Conservation (phyloP, 192 early-diverging fungal genomes). For the Coemansia sp. region DNA sequence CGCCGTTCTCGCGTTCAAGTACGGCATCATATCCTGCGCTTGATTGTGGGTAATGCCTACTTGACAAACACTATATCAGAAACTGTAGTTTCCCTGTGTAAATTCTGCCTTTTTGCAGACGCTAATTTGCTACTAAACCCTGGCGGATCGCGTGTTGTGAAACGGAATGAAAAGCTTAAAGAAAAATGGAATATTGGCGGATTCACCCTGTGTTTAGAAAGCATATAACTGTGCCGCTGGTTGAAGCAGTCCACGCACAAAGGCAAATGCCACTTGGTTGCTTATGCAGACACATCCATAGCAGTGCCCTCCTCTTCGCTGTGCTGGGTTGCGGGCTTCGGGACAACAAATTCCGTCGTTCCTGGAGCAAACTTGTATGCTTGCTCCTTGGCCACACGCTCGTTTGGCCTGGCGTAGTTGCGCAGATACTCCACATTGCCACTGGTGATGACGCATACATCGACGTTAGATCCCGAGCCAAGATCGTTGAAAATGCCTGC, state of each 20-base stretch:
- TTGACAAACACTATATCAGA: neutral
- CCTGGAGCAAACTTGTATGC: conserved; percentile 68
- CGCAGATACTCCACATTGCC: conserved; percentile 80
- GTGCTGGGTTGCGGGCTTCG: conserved; percentile 2
- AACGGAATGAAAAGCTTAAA: no score
- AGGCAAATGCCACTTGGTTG: neutral
- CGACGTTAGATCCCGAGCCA: conserved; percentile 96
- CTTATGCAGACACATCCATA: conserved; percentile 47
- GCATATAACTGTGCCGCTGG: no score
- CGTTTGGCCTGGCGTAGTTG: conserved; percentile 85
- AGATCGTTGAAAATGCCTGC: conserved; percentile 99
- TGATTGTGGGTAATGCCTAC: neutral
- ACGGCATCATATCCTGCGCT: neutral
- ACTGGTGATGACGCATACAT: conserved; percentile 89
- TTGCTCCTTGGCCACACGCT: conserved; percentile 81
- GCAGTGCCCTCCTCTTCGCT: conserved; percentile 21
- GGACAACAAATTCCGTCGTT: conserved; percentile 41
- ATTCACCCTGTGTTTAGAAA: neutral
- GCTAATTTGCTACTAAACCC: no score
- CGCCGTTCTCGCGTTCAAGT: neutral
- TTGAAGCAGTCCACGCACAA: neutral
- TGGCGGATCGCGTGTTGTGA: no score
- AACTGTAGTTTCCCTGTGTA: neutral
- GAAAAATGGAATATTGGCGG: neutral
- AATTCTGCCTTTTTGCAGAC: no score